A percentile compares a stretch with the other conserved stretches of the same genome.
phyloP scores from a whole-genome alignment of 2,329 filamentous ascomycete genomes.

The Fusarium nodosum region DNA sequence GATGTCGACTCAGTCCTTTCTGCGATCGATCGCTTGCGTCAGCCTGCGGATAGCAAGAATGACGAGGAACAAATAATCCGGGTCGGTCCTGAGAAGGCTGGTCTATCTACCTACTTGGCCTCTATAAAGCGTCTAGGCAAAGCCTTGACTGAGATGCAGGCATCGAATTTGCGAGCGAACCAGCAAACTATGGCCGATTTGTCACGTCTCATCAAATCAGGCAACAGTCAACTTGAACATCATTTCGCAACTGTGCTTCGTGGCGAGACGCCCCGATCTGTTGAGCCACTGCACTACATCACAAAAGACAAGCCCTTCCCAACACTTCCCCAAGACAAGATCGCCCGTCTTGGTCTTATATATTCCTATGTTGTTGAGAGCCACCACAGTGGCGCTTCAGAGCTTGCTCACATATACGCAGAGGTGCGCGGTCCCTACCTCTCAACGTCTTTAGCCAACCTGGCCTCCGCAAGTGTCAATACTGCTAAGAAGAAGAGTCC shows the following conservation, averaged over 20 bases:
- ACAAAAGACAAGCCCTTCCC: constrained; percentile 92
- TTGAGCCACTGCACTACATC: constrained; percentile 92
- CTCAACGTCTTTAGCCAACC: constrained; percentile 83
- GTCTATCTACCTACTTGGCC: constrained; percentile 85
- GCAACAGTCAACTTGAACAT: constrained; percentile 85
- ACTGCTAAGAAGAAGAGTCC: constrained; percentile 84
- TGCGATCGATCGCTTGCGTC: constrained; percentile 88
- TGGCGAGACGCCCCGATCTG: constrained; percentile 79
- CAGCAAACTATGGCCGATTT: constrained; percentile 89
- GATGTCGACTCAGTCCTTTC: constrained; percentile 88
- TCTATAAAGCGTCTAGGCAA: constrained; percentile 91
- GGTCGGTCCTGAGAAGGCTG: constrained; percentile 84
- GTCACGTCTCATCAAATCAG: constrained; percentile 80
- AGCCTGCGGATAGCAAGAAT: constrained; percentile 92
- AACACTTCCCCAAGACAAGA: constrained; percentile 79
- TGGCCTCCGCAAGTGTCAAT: constrained; percentile 88
- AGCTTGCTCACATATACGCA: constrained; percentile 84
- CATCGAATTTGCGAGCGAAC: constrained; percentile 92
- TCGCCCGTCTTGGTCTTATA: constrained; percentile 82
- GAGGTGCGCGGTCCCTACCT: constrained; percentile 90
- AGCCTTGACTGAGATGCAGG: constrained; percentile 85
- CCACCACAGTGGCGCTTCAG: constrained; percentile 65
- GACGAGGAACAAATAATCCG: constrained; percentile 93
- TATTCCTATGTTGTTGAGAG: constrained; percentile 80
- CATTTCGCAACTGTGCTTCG: constrained; percentile 83